Percentiles rank a stretch among this genome's conserved stretches.
phyloP scores from a whole-genome alignment of 2,329 filamentous ascomycete genomes.

The Pseudogymnoascus sp. region DNA sequence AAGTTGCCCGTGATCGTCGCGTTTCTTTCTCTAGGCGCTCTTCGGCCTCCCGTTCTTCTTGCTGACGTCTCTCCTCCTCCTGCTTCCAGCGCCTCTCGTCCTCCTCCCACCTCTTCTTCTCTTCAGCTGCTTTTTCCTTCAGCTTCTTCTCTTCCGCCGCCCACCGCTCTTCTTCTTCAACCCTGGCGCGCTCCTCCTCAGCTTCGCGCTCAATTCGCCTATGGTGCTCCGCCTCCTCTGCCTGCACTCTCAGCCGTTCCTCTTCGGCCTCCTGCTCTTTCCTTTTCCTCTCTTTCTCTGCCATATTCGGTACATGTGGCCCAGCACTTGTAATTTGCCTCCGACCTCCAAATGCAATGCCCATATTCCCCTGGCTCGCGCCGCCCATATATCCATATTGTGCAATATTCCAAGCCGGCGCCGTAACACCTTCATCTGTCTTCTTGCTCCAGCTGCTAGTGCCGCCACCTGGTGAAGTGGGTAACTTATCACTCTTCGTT shows the following conservation, averaged over 20 bases:
- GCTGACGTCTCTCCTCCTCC: slow-evolving; percentile 61
- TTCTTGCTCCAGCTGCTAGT: slow-evolving; percentile 88
- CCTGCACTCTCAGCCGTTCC: slow-evolving; percentile 47
- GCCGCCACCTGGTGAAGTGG: slow-evolving; percentile 39
- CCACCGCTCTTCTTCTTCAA: slow-evolving; percentile 59
- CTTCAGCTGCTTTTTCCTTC: slow-evolving; percentile 53
- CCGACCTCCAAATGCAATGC: slow-evolving; percentile 82
- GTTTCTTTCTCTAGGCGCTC: slow-evolving; percentile 59
- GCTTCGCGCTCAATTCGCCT: slow-evolving; percentile 39
- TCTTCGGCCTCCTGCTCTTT: slow-evolving; percentile 49
- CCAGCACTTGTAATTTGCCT: slow-evolving; percentile 83
- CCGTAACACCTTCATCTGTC: slow-evolving; percentile 68
- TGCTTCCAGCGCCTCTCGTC: slow-evolving; percentile 68
- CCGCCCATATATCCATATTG: slow-evolving; percentile 99
- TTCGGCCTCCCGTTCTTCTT: slow-evolving; percentile 67
- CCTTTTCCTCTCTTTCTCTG: slow-evolving; percentile 69
- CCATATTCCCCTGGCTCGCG: slow-evolving; percentile 89
- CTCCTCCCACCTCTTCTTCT: slow-evolving; percentile 68
- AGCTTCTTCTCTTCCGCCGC: slow-evolving; percentile 53
- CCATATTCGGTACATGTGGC: slow-evolving; percentile 69
- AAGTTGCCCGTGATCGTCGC: slow-evolving; percentile 47
- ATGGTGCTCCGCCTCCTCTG: slow-evolving; percentile 43
- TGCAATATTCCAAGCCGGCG: slow-evolving; percentile 94
- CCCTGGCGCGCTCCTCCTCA: slow-evolving; percentile 52
- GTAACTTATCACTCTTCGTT: slow-evolving; percentile 47